Evolutionary conservation across 768 basidiomycete species (phyloP), one percentile per base, ranked within the genome.

Genomic region (Phaffia tasmanica): DNA sequence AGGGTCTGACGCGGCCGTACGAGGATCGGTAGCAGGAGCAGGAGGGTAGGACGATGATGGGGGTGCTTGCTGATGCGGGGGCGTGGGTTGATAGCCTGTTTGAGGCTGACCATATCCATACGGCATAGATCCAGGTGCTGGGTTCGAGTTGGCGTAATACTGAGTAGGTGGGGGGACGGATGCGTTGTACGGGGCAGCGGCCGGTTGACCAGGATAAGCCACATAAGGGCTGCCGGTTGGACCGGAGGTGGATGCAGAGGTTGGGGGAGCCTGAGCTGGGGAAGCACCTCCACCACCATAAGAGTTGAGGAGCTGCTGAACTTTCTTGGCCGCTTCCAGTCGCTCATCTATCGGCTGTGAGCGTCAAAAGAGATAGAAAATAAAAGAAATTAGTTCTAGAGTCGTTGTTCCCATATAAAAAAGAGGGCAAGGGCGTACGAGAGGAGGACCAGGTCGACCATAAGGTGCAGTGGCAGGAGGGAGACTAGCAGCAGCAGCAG

Each of bases 261-360:
- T 29, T 9, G 69, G 53, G 29, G 58, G n/a, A 19, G 59, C 23
- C 23, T 60, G 57, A 54, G 58, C 15, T 19, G 51, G 32, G 8
- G 68, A 29, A 27, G 63, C 32, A 19, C 27, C 57, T 6, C 48
- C 67, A 42, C 42, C 62, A n/a, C 60, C 65, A 18, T 53, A 64
- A 1, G 55, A 62, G 6, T 67, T 65, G 48, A 73, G 69, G 8
- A 73, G 66, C 30, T 72, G 64, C 58, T 75, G 74, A 6, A 75
- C 73, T 63, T 73, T 73, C 4, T 72, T 64, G 69, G 74, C 74
- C 79, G 91, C 87, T 72, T 93, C 90, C 23, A 93, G 79, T 16
- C 89, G 86, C 59, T 91, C 88, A 66, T 91, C 88, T 15, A 78
- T 75, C 50, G 80, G 78, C 63, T 67, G 51, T 29, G 32, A 51